These are phyloP conservation scores for Ceratocystis alfenasii DNA, from an alignment of 2,329 filamentous ascomycete species.

Conservation along the genomic window DNA sequence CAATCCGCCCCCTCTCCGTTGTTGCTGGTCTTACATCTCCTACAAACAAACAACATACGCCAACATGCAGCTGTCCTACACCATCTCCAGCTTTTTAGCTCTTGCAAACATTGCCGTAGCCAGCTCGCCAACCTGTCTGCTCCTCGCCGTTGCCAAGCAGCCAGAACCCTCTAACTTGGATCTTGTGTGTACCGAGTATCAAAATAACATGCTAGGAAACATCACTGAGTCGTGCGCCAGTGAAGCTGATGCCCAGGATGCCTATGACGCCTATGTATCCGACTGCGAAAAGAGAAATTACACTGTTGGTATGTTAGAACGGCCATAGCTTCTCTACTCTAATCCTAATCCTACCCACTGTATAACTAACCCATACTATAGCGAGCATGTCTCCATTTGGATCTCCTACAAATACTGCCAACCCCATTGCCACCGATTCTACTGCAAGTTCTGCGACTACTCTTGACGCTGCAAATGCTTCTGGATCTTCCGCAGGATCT, in stretches of 20 bases:
- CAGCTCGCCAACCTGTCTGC: slow-evolving; percentile 22
- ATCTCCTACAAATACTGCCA: not conserved
- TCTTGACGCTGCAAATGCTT: slow-evolving; percentile 1
- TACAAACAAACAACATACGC: not conserved
- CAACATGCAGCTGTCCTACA: slow-evolving; percentile 18
- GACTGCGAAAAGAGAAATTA: slow-evolving; percentile 18
- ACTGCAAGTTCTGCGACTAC: not conserved
- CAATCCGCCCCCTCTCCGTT: not conserved
- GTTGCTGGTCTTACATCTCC: not conserved
- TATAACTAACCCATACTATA: not conserved
- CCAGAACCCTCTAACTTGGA: slow-evolving; percentile 17
- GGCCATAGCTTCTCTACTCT: not conserved
- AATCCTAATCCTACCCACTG: not conserved
- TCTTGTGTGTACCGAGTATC: slow-evolving; percentile 21
- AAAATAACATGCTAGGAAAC: slow-evolving; percentile 22
- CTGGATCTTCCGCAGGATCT: not conserved
- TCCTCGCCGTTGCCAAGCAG: slow-evolving; percentile 22
- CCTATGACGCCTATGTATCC: slow-evolving; percentile 21
- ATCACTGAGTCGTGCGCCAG: slow-evolving; percentile 20
- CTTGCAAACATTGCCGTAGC: slow-evolving; percentile 15
- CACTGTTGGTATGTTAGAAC: slow-evolving; percentile 16
- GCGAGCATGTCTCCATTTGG: slow-evolving; percentile 4
- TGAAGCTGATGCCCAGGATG: slow-evolving; percentile 11
- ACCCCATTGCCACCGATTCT: not conserved
- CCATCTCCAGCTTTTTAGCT: slow-evolving; percentile 19